Percentiles rank a stretch among this genome's conserved stretches.
These are phyloP conservation scores for Asterochloris sp. DNA, from an alignment of 139 green algal genomes.

Conservation along the genomic window DNA sequence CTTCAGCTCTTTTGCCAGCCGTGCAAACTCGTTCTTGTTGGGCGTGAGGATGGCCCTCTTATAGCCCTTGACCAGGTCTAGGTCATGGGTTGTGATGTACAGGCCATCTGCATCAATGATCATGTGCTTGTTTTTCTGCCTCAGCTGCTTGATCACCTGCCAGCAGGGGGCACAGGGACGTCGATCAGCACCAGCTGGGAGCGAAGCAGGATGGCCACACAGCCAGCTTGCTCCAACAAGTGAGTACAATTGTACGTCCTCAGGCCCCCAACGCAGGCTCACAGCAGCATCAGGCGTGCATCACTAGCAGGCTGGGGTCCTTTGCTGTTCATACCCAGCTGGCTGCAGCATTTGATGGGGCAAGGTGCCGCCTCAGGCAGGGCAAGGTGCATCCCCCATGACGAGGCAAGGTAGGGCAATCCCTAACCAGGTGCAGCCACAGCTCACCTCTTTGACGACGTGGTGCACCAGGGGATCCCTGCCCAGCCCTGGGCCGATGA, in stretches of 20 bases:
- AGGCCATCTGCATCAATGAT: slow-evolving; percentile 69
- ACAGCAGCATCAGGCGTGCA: too few relatives aligned
- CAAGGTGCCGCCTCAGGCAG: too few relatives aligned
- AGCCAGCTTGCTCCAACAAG: not conserved
- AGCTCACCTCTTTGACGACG: slow-evolving; percentile 30
- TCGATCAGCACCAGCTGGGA: not conserved
- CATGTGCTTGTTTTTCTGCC: slow-evolving; percentile 29
- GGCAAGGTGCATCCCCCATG: too few relatives aligned
- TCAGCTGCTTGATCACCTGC: slow-evolving; percentile 37
- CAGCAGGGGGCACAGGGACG: not conserved
- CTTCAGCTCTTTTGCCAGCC: slow-evolving; percentile 35
- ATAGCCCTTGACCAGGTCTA: slow-evolving; percentile 43
- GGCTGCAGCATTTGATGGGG: too few relatives aligned
- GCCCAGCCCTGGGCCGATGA: slow-evolving; percentile 80
- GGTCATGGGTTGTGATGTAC: slow-evolving; percentile 39
- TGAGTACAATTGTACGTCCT: not conserved
- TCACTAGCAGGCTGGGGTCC: too few relatives aligned
- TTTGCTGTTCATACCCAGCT: too few relatives aligned
- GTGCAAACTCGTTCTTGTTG: slow-evolving; percentile 51
- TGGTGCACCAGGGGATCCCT: slow-evolving; percentile 41
- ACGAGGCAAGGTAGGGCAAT: too few relatives aligned
- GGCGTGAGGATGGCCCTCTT: slow-evolving; percentile 47
- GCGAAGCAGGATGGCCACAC: not conserved
- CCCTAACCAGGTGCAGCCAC: not conserved
- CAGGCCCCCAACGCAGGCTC: too few relatives aligned